Conservation (phyloP, 176 grass and related monocot species). For the Avena atlantica region DNA sequence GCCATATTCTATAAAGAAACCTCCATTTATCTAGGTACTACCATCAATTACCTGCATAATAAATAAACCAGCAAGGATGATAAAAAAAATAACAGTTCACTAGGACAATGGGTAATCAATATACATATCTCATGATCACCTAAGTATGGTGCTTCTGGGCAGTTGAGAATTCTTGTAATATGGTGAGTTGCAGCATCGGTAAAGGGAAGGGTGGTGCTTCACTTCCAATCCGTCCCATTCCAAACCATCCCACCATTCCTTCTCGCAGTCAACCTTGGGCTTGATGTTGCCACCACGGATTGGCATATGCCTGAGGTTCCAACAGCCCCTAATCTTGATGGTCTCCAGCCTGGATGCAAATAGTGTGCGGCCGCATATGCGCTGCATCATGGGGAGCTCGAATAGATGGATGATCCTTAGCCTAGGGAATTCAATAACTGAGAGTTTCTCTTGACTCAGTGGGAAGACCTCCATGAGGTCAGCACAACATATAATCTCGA, state of each 20-base stretch:
- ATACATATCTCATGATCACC: background rate
- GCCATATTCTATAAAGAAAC: background rate
- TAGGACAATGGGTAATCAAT: background rate
- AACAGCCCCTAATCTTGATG: slow-evolving; percentile 30
- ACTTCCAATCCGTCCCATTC: background rate
- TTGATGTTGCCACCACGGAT: background rate
- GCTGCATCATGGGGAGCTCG: slow-evolving; percentile 29
- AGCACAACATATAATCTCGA: slow-evolving; percentile 14
- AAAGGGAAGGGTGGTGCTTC: background rate
- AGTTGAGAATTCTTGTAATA: background rate
- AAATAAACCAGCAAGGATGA: too few relatives aligned
- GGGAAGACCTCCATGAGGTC: background rate
- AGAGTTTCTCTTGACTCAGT: background rate
- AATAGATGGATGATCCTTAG: background rate
- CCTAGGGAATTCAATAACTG: background rate
- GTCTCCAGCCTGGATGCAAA: background rate
- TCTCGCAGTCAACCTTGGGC: background rate
- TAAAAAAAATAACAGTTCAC: background rate
- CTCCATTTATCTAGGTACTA: too few relatives aligned
- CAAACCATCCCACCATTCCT: background rate
- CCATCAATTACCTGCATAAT: too few relatives aligned
- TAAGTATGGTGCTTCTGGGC: background rate
- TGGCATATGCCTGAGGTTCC: slow-evolving; percentile 14
- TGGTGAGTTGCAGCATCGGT: background rate
- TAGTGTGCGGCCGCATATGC: background rate